Evolutionary conservation across 129 eudicot genomes (phyloP).

Genomic region (Calendula officinalis): DNA sequence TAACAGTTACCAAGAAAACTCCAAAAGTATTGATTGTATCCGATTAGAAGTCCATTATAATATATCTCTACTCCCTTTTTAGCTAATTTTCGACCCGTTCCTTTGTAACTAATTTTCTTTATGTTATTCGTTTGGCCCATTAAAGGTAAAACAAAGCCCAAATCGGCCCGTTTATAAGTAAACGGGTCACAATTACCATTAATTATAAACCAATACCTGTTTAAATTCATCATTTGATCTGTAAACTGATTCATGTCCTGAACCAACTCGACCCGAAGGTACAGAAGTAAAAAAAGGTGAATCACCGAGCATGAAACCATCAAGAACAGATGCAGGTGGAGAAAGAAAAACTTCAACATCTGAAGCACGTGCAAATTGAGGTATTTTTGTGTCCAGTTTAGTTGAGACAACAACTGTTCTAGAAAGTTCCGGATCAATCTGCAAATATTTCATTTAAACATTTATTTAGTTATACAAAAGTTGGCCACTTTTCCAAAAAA

Average conservation of each 20-base stretch:
- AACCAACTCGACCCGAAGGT: constrained; percentile 99
- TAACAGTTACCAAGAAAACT: too few species aligned
- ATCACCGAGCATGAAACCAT: constrained; percentile 93
- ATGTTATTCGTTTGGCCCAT: neutral
- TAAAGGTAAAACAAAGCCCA: neutral
- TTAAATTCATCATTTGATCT: constrained; percentile 94
- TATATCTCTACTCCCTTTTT: neutral
- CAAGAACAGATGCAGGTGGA: constrained; percentile 81
- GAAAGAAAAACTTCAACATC: constrained; percentile 98
- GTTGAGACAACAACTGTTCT: constrained; percentile 95
- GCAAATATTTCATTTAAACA: constrained; percentile 14
- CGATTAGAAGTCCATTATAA: too few species aligned
- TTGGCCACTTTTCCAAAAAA: too few species aligned
- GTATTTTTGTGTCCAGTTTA: constrained; percentile 92
- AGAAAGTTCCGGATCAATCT: constrained; percentile 99
- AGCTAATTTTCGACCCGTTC: neutral
- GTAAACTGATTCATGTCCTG: constrained; percentile 83
- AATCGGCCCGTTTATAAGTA: neutral
- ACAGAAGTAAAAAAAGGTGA: constrained; percentile 99
- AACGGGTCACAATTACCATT: neutral
- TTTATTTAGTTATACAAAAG: neutral
- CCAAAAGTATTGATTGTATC: too few species aligned
- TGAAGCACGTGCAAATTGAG: constrained; percentile 94
- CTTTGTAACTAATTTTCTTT: neutral
- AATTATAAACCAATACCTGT: constrained; percentile 50